Evolutionary conservation across 495 filamentous ascomycete genomes (phyloP).

Genomic region (Penicillium lagena): DNA sequence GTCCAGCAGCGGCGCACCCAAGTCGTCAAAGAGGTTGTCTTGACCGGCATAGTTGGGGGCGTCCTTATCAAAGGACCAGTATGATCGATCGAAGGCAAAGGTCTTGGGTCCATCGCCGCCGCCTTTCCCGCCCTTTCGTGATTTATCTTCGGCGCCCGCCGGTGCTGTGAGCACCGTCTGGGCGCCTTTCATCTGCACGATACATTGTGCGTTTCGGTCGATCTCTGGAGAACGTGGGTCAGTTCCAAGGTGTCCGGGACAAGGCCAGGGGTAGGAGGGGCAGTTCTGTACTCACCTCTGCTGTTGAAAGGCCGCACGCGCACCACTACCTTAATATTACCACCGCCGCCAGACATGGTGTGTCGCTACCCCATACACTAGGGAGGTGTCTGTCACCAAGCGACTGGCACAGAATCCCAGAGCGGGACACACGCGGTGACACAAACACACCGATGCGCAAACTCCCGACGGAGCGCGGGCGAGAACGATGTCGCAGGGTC

Average conservation of each 20-base stretch:
- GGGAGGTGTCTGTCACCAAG: constrained; percentile 8
- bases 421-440: constrained; percentile 18
- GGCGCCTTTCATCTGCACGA: constrained; percentile 89
- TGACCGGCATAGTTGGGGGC: constrained; percentile 85
- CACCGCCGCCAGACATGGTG: constrained; percentile 72
- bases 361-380: constrained; percentile 31
- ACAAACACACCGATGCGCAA: constrained; percentile 26
- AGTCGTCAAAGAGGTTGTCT: constrained; percentile 77
- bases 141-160: constrained; percentile 52
- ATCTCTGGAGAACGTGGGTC: constrained; percentile 50
- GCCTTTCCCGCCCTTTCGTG: constrained; percentile 54
- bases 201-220: constrained; percentile 91
- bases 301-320: constrained; percentile 85
- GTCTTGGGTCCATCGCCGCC: constrained; percentile 72
- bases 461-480: constrained; percentile 35
- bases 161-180: constrained; percentile 86
- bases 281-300: constrained; percentile 59
- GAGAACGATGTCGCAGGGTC: constrained; percentile 10
- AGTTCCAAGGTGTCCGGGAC: background rate
- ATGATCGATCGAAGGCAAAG: constrained; percentile 94
- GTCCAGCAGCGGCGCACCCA: constrained; percentile 87
- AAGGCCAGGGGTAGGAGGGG: background rate
- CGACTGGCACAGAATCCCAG: constrained; percentile 6
- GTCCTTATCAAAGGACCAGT: constrained; percentile 91
- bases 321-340: constrained; percentile 99